phyloP scores from a whole-genome alignment of 352 stramenopile species.

The Globisporangium parvum region DNA sequence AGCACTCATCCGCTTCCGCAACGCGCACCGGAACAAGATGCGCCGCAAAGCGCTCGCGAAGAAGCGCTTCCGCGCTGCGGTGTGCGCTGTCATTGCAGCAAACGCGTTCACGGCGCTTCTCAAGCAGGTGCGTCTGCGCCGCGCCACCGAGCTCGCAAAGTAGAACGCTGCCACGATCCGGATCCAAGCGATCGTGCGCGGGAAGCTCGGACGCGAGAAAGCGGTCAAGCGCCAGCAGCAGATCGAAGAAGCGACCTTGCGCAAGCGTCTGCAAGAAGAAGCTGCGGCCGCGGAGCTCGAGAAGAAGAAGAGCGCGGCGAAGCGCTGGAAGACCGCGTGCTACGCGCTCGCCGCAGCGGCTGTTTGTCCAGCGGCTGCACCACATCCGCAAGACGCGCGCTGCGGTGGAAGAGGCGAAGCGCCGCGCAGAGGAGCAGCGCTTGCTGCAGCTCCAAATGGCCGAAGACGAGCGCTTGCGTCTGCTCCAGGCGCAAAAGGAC shows the following conservation, averaged over 20 bases:
- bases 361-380: conserved; percentile 75
- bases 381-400: conserved; percentile 74
- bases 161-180: conserved; percentile 52
- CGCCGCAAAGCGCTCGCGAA: conserved; percentile 59
- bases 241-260: conserved; percentile 71
- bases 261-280: conserved; percentile 70
- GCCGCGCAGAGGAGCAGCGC: conserved; percentile 63
- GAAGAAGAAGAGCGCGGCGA: conserved; percentile 77
- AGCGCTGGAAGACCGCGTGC: conserved; percentile 69
- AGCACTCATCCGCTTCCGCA: conserved; percentile 69
- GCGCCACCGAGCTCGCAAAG: conserved; percentile 28
- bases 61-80: conserved; percentile 68
- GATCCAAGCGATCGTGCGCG: conserved; percentile 81
- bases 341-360: conserved; percentile 63
- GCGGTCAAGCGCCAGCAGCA: conserved; percentile 54
- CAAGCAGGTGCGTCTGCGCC: conserved; percentile 37
- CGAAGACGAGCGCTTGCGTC: conserved; percentile 62
- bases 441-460: conserved; percentile 50
- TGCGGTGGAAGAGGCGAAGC: conserved; percentile 74
- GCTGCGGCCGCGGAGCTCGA: conserved; percentile 48
- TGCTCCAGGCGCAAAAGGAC: conserved; percentile 51
- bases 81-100: conserved; percentile 51
- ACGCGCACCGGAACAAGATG: conserved; percentile 54
- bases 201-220: conserved; percentile 73
- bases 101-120: conserved; percentile 74